phyloP scores from a whole-genome alignment of 75 land plant species.

The Adiantum capillusveneris region DNA sequence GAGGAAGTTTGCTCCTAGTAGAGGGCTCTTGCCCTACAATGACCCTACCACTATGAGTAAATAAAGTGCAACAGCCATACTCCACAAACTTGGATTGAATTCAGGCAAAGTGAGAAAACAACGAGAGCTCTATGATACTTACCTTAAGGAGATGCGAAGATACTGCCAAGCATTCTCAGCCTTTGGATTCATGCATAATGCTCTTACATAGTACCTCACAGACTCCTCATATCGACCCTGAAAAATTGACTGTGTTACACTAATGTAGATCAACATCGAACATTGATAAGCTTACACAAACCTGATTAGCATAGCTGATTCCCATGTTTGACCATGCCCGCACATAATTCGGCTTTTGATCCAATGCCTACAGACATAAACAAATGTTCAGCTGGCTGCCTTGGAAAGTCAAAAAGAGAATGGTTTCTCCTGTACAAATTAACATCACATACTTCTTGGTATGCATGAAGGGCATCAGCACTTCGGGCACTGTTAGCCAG shows the following conservation, averaged over 20 bases:
- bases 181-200: conserved; percentile 92
- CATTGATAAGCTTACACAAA: conserved; percentile 6
- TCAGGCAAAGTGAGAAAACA: conserved; percentile 2
- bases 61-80: too few relatives aligned
- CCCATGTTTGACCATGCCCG: conserved; percentile 99
- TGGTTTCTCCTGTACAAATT: too few relatives aligned
- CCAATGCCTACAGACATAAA: conserved; percentile 77
- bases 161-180: conserved; percentile 99
- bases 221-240: conserved; percentile 93
- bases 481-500: conserved; percentile 97
- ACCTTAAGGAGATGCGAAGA: conserved; percentile 89
- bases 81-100: too few relatives aligned
- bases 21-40: too few relatives aligned
- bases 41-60: too few relatives aligned
- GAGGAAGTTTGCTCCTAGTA: too few relatives aligned
- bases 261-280: too few relatives aligned
- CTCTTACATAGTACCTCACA: conserved; percentile 83
- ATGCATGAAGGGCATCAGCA: conserved; percentile 89
- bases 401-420: too few relatives aligned
- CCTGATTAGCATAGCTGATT: conserved; percentile 93
- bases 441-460: conserved; percentile 67
- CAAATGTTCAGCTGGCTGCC: too few relatives aligned
- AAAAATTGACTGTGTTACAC: not conserved
- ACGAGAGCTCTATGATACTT: conserved; percentile 3
- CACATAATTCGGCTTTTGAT: conserved; percentile 95